These are phyloP conservation scores for Pilasporangium apinafurcum DNA, from an alignment of 352 stramenopile genomes.

Conservation along the genomic window DNA sequence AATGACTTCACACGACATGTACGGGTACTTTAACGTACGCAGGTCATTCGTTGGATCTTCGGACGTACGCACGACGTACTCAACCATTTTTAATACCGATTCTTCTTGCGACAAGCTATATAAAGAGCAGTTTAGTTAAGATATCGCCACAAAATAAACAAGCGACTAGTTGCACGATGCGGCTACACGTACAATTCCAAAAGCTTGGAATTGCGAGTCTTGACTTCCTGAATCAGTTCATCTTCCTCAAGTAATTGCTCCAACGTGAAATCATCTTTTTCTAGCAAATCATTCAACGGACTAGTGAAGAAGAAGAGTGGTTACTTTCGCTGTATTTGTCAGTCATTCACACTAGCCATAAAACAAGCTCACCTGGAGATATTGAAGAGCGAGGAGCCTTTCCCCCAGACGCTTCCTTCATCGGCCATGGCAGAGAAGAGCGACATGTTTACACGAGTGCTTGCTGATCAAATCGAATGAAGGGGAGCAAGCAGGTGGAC, in stretches of 20 bases:
- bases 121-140: not conserved
- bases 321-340: not conserved
- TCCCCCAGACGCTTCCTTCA: slow-evolving; percentile 77
- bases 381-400: slow-evolving; percentile 83
- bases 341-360: not conserved
- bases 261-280: slow-evolving; percentile 90
- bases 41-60: slow-evolving; percentile 49
- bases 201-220: slow-evolving; percentile 92
- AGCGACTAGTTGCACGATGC: no score
- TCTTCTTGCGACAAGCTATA: slow-evolving; percentile 63
- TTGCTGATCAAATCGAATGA: no score
- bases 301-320: slow-evolving; percentile 16
- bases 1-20: slow-evolving; percentile 97
- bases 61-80: slow-evolving; percentile 63
- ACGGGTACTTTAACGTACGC: slow-evolving; percentile 90
- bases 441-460: no score
- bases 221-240: slow-evolving; percentile 97
- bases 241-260: slow-evolving; percentile 94
- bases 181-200: slow-evolving; percentile 93
- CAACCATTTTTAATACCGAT: slow-evolving; percentile 62
- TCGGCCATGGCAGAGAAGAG: slow-evolving; percentile 81
- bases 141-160: not conserved
- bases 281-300: slow-evolving; percentile 93
- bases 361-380: slow-evolving; percentile 52
- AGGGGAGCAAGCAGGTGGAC: no score